A percentile compares a stretch with the other conserved stretches of the same genome.
Conservation (phyloP, 2,329 filamentous ascomycete species). For the Fonsecaea multimorphosa region DNA sequence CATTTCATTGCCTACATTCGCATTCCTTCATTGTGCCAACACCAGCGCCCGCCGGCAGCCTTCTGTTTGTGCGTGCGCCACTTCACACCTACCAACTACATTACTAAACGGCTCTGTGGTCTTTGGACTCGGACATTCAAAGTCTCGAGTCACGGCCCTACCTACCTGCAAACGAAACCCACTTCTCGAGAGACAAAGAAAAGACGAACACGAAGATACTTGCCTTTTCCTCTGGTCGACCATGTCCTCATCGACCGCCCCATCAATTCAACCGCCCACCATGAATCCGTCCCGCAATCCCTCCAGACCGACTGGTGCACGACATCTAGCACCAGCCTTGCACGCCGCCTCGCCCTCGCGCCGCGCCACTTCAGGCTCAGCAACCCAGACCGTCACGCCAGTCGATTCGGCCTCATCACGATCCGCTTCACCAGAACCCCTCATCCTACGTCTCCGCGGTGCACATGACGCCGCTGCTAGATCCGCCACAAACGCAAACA, state of each 20-base stretch:
- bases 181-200: background rate
- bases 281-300: constrained; percentile 4
- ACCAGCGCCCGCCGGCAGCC: background rate
- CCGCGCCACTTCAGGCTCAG: constrained; percentile 31
- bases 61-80: background rate
- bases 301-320: constrained; percentile 8
- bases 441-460: constrained; percentile 40
- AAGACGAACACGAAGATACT: background rate
- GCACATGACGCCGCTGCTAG: constrained; percentile 30
- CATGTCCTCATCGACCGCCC: constrained; percentile 18
- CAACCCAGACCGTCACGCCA: constrained; percentile 42
- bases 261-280: constrained; percentile 10
- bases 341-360: constrained; percentile 17
- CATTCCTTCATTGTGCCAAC: background rate
- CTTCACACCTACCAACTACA: background rate
- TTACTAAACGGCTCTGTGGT: background rate
- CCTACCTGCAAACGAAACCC: background rate
- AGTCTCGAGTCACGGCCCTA: background rate
- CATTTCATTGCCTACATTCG: background rate
- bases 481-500: constrained; percentile 7
- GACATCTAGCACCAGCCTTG: constrained; percentile 15
- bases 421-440: constrained; percentile 33
- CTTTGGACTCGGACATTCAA: background rate
- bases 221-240: background rate
- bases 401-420: constrained; percentile 35